Percentiles rank a stretch among this genome's conserved stretches.
Conservation (phyloP, 345 rosid genomes). For the Lepidium didymum region DNA sequence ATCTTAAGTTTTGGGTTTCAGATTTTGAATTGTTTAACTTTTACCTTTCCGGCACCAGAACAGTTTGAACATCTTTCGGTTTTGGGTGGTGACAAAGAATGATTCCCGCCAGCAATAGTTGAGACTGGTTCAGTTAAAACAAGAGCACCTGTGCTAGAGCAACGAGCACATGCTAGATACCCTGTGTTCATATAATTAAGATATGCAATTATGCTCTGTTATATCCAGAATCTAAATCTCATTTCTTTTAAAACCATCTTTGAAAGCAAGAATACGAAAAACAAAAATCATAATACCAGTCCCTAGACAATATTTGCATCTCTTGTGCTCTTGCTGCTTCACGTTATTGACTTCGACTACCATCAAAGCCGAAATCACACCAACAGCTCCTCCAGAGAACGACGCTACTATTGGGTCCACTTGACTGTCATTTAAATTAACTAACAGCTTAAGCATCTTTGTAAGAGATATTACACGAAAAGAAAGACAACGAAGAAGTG, state of each 20-base stretch:
- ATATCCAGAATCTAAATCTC: not conserved
- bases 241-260: not conserved
- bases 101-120: constrained; percentile 40
- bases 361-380: constrained; percentile 95
- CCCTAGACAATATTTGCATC: constrained; percentile 99
- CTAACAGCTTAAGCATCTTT: constrained; percentile 3
- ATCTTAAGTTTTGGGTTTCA: not conserved
- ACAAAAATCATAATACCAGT: constrained; percentile 45
- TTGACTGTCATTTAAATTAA: constrained; percentile 43
- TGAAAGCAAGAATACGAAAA: not conserved
- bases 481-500: not conserved
- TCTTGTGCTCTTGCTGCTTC: constrained; percentile 85
- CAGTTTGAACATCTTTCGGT: constrained; percentile 92
- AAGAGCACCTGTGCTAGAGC: constrained; percentile 76
- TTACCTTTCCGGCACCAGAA: constrained; percentile 94
- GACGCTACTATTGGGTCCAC: constrained; percentile 99
- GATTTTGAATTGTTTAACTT: not conserved
- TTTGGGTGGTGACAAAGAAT: constrained; percentile 49
- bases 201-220: not conserved
- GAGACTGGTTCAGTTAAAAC: constrained; percentile 66
- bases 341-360: constrained; percentile 95
- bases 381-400: constrained; percentile 97
- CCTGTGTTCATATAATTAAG: constrained; percentile 38
- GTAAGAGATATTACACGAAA: not conserved
- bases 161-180: constrained; percentile 96